Conservation (phyloP, 306 rosid genomes). For the Glycyrrhiza uralensis region DNA sequence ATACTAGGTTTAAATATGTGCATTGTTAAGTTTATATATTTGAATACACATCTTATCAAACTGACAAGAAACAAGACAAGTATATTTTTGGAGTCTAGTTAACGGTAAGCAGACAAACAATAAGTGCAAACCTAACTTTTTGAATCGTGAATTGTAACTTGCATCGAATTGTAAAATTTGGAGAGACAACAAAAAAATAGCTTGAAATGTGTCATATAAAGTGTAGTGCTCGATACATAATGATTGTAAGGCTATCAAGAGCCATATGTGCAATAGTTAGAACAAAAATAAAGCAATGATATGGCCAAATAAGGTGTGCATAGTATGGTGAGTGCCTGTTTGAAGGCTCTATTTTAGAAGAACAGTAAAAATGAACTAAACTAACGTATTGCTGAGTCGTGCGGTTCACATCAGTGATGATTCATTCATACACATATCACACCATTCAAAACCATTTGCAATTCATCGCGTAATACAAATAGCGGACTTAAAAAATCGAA, state of each 20-base stretch:
- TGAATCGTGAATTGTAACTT: not conserved
- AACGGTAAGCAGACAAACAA: not conserved
- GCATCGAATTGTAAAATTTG: not conserved
- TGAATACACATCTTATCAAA: not conserved
- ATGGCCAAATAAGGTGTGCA: not conserved
- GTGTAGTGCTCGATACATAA: not conserved
- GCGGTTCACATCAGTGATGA: no score
- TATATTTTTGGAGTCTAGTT: not conserved
- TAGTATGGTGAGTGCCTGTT: not conserved
- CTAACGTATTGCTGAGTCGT: no score
- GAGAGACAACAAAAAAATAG: no score
- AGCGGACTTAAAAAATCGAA: not conserved
- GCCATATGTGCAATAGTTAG: not conserved
- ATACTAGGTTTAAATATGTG: not conserved
- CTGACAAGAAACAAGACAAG: not conserved
- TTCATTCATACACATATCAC: not conserved
- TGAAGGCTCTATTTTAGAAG: no score
- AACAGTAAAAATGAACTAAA: no score
- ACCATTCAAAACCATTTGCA: not conserved
- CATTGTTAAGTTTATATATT: not conserved
- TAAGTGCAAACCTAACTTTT: not conserved
- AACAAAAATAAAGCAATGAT: not conserved
- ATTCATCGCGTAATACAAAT: not conserved
- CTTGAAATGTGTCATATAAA: not conserved
- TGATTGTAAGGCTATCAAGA: not conserved